Percentiles rank a stretch among this genome's conserved stretches.
Conservation (phyloP, 2,329 filamentous ascomycete species). For the Acrodontium crateriforme region DNA sequence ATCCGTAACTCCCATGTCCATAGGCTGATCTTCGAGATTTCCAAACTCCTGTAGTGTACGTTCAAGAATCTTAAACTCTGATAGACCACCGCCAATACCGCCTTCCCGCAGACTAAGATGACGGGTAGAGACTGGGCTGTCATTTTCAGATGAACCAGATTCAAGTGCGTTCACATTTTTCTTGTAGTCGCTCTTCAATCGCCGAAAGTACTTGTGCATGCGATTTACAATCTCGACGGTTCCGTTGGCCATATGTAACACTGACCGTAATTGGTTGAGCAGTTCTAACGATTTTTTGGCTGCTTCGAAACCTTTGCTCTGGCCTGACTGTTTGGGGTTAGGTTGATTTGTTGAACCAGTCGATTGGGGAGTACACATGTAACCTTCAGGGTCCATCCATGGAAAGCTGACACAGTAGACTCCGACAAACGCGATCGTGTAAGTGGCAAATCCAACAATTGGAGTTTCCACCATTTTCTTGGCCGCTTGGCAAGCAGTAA, state of each 20-base stretch:
- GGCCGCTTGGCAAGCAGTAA: constrained; percentile 46
- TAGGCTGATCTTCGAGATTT: constrained; percentile 22
- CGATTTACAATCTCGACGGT: constrained; percentile 41
- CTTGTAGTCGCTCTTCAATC: constrained; percentile 37
- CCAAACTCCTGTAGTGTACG: constrained; percentile 23
- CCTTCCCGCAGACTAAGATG: constrained; percentile 19
- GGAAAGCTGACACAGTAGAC: constrained; percentile 55
- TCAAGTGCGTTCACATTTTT: constrained; percentile 20
- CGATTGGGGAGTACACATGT: constrained; percentile 30
- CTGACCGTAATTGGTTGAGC: constrained; percentile 37
- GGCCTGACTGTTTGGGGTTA: constrained; percentile 6
- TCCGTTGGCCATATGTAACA: constrained; percentile 43
- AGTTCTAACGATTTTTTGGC: constrained; percentile 38
- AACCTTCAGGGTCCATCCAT: constrained; percentile 48
- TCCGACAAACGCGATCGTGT: constrained; percentile 50
- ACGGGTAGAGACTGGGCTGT: constrained; percentile 16
- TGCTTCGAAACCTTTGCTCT: constrained; percentile 26
- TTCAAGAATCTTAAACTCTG: constrained; percentile 38
- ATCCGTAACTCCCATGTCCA: constrained; percentile 23
- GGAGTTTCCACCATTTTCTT: constrained; percentile 53
- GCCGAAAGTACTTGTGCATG: constrained; percentile 40
- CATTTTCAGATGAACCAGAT: constrained; percentile 15
- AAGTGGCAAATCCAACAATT: constrained; percentile 52
- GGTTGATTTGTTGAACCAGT: constrained; percentile 4
- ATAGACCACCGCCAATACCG: constrained; percentile 36